These are phyloP conservation scores for Parastagonospora nodorum DNA, from an alignment of 2,329 filamentous ascomycete genomes.

Conservation along the genomic window DNA sequence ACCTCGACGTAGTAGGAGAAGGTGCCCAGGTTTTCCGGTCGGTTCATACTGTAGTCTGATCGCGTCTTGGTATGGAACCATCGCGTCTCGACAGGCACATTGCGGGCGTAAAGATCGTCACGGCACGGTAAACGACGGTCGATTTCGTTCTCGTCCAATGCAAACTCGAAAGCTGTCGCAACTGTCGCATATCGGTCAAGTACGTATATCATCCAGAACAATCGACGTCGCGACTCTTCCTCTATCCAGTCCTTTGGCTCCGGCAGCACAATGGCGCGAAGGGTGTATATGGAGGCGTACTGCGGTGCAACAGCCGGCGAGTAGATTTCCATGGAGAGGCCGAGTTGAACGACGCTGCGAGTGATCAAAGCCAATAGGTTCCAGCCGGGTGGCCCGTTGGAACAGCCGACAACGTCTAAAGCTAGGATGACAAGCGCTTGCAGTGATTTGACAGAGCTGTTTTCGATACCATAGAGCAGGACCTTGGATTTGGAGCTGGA, in stretches of 20 bases:
- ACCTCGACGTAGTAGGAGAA: conserved; percentile 93
- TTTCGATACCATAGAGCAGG: conserved; percentile 83
- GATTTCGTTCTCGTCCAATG: conserved; percentile 85
- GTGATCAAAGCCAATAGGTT: conserved; percentile 89
- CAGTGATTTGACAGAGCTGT: conserved; percentile 84
- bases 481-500: conserved; percentile 84
- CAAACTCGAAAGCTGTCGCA: conserved; percentile 90
- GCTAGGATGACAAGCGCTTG: conserved; percentile 88
- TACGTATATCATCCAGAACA: conserved; percentile 95
- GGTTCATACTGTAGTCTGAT: conserved; percentile 67
- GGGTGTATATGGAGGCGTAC: conserved; percentile 85
- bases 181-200: conserved; percentile 90
- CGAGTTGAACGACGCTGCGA: conserved; percentile 84
- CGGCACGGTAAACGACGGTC: conserved; percentile 85
- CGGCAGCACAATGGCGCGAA: conserved; percentile 81
- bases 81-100: conserved; percentile 80
- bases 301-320: conserved; percentile 78
- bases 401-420: conserved; percentile 80
- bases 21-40: conserved; percentile 80
- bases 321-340: conserved; percentile 80
- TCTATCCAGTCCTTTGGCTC: conserved; percentile 86
- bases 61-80: conserved; percentile 67
- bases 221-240: conserved; percentile 79
- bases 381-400: conserved; percentile 90
- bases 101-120: conserved; percentile 83